Conservation (phyloP, 805 yeast species). For the Wickerhamomyces pijperi region DNA sequence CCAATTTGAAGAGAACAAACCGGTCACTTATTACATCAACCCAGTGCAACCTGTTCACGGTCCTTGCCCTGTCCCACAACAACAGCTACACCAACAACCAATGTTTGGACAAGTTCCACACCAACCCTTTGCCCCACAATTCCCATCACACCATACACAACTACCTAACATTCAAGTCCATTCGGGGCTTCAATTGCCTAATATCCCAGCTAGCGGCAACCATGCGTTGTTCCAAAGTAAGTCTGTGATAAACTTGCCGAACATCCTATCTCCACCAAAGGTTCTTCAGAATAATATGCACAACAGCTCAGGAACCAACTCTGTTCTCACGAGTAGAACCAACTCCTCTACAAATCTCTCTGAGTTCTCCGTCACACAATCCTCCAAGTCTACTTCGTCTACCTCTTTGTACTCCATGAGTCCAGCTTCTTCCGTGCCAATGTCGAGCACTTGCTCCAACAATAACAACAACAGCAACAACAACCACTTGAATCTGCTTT, state of each 20-base stretch:
- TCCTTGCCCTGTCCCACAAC: constrained; percentile 5
- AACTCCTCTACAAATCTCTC: constrained; percentile 17
- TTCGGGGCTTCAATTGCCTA: not conserved
- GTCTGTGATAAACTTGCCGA: constrained; percentile 16
- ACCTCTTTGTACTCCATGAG: constrained; percentile 16
- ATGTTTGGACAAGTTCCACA: too few relatives aligned
- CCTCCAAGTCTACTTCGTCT: constrained; percentile 19
- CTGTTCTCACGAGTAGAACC: constrained; percentile 14
- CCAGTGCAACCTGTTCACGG: constrained; percentile 7
- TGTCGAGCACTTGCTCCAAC: not conserved
- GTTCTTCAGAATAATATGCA: constrained; percentile 11
- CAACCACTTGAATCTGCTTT: constrained; percentile 11
- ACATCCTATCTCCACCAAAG: constrained; percentile 20
- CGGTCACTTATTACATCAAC: constrained; percentile 18
- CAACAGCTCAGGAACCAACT: constrained; percentile 14
- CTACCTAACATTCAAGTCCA: too few relatives aligned
- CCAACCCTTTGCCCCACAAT: not conserved
- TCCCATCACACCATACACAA: too few relatives aligned
- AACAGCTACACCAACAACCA: constrained; percentile 7
- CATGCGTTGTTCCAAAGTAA: constrained; percentile 10
- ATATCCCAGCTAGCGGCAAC: not conserved
- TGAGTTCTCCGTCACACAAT: constrained; percentile 5
- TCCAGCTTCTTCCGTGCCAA: not conserved
- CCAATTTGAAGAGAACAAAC: constrained; percentile 12
- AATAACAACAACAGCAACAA: not conserved